Evolutionary conservation across 192 early-diverging fungal genomes (phyloP), one percentile per base, ranked within the genome.

Genomic region (Hyaloraphidium curvatum): DNA sequence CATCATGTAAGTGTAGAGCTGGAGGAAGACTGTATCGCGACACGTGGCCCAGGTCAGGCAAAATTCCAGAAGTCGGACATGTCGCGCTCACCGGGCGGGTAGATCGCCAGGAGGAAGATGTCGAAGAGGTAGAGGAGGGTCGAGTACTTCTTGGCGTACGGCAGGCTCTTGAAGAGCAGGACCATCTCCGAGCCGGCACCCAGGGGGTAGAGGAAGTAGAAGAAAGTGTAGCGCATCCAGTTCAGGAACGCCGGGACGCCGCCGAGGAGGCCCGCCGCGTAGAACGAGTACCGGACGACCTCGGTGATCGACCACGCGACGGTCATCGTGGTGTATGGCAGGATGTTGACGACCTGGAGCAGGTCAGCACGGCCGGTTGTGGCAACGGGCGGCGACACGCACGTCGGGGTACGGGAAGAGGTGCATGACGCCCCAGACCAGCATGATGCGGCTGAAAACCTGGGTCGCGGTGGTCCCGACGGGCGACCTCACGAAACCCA

Each of bases 271-370:
- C 78, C 76, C 40, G 84, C 61, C 3, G 75, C 76, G 66, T 95
- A 97, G 72, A 81, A 91, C n/a, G 78, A 66, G 65, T 97, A 94
- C 50, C 93, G 83, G 30, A 91, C 70, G 56, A 77, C 76, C 64
- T 97, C 93, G 39, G 91, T 91, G 55, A 97, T 67, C 26, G 68
- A 72, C 93, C 93, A 97, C 16, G 93, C 87, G 53, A 84, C 60
- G 17, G 81, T 70, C 89, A 94, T 94, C 29, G 80, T 75, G 25
- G 79, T 73, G 51, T 83, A 82, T 11, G 75, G 71, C 62, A 71
- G 76, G 40, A 78, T 75, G 1, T 70, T 59, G 28, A 71, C 75
- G 48, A 86, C 74, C 67, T 81, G 40, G 11, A 27, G n/a, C n/a
- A n/a, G n/a, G n/a, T n/a, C n/a, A n/a, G n/a, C n/a, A n/a, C n/a